phyloP scores from a whole-genome alignment of 192 early-diverging fungal genomes.

The Coemansia sp. region DNA sequence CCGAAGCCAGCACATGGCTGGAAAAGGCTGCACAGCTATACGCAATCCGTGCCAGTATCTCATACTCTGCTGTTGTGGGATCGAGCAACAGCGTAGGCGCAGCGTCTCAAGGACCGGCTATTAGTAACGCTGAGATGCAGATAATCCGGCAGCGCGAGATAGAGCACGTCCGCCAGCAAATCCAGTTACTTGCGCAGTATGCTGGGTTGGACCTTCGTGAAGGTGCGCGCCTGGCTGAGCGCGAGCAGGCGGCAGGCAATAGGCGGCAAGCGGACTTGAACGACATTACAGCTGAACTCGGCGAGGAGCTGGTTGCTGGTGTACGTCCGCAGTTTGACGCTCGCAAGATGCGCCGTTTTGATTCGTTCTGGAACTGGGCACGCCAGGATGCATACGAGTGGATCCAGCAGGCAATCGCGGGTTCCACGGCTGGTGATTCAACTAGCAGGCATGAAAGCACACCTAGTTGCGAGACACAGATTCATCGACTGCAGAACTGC shows the following conservation, averaged over 20 bases:
- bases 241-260: constrained; percentile 53
- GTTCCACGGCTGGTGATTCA: constrained; percentile 51
- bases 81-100: constrained; percentile 54
- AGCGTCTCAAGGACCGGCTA: constrained; percentile 50
- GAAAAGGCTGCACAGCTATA: constrained; percentile 80
- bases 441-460: constrained; percentile 57
- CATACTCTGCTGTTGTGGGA: constrained; percentile 23
- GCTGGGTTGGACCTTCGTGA: constrained; percentile 71
- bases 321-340: constrained; percentile 73
- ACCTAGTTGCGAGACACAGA: constrained; percentile 56
- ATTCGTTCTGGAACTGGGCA: constrained; percentile 97
- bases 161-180: constrained; percentile 70
- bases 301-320: constrained; percentile 70
- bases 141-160: constrained; percentile 68
- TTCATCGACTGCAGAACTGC: constrained; percentile 71
- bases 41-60: constrained; percentile 67
- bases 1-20: constrained; percentile 17
- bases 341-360: constrained; percentile 80
- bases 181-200: constrained; percentile 80
- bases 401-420: constrained; percentile 82
- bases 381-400: constrained; percentile 36
- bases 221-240: constrained; percentile 60
- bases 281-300: constrained; percentile 74
- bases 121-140: constrained; percentile 87
- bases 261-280: constrained; percentile 74